Evolutionary conservation across 805 yeast species (phyloP), one percentile per base, ranked within the genome.

Genomic region (Ogataea salicorniae): DNA sequence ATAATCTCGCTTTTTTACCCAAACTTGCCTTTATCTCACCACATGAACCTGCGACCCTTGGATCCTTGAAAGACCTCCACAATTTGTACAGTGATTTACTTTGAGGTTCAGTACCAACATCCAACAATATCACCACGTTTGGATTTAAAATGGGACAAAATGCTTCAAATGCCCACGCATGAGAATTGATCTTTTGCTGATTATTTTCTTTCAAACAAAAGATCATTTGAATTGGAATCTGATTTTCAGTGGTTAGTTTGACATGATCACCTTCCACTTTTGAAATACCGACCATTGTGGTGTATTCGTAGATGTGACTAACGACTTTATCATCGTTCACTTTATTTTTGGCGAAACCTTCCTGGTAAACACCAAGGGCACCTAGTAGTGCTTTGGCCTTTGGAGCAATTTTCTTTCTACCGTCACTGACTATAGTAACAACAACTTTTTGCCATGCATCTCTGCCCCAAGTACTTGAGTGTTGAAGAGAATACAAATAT

Each of bases 151-250:
- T 74, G 34, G 91, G 87, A 14, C 90, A 87, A 70, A 92, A 88
- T 2, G 96, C 95, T 66, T 92, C 94, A 68, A 92, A 83, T 31
- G 95, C 90, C 99, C 99, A 92, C 58, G 97, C 77, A 68, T 92
- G 99, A 3, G 97, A 89, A 66, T 92, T 92, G 64, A 92, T 92
- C 61, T 92, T 92, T 62, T 86, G 83, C 55, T 85, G 81, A 65
- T 92, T 92, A 60, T 83, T 81, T 61, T 92, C 98, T 62, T 92
- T 92, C 59, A 92, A 70, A 59, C 97, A 92, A 64, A 91, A 91
- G 23, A 92, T 65, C 67, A 94, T 71, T 66, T 92, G 98, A 11
- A 90, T 84, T 0, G 99, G 99, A 2, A 82, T 78, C 20, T 75
- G 75, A 50, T 77, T 71, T 49, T 82, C 85, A 2, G 89, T 75